Base-by-base conservation (phyloP, 495 filamentous ascomycete genomes). In the Aspergillus campestris region DNA sequence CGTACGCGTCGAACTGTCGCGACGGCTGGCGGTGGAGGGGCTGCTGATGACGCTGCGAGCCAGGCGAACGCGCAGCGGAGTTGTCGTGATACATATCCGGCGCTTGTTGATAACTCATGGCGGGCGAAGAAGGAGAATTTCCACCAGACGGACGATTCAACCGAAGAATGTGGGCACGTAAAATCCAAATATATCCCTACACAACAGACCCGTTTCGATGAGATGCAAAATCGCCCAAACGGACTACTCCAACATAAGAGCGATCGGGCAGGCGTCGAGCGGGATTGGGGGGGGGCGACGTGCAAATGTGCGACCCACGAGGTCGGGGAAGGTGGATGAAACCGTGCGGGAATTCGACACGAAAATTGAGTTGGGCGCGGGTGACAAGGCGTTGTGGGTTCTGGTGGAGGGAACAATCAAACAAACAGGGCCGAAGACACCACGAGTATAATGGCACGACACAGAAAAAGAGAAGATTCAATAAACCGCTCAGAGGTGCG, bases 1-100 rank as follows among this genome's bases (percentile, higher is more conserved):
- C 76, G 62, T 81, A 83, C 36, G 77, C 71, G 51, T 85, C 81
- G 53, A 84, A 84, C 51, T 87, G 75, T 56, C 81, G 67, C 53
- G 82, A 81, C 51, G 84, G 64, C 61, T 85, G 75, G 54, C 79
- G 76, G 55, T 82, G 79, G 34, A 88, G 71, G 31, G 80, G 79
- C 52, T 82, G 75, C 33, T 79, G 75, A 57, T 80, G 78, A 50
- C 78, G 75, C 54, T 78, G 78, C 40, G 77, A 75, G 49, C 75
- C 75, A 45, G 78, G 78, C 49, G 78, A 81, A 53, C 78, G 78
- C 59, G 76, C 72, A 34, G 74, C 69, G 30, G 72, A 62, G 54
- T 74, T 67, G 47, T 78, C 77, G 68, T 79, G 77, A 71, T 80
- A 81, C 72, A 80, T 79, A 49, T 77, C 74, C 62, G 71, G 66